Evolutionary conservation across 1,284 basidiomycete genomes (phyloP).

Genomic region (Rugosomyces carneus): DNA sequence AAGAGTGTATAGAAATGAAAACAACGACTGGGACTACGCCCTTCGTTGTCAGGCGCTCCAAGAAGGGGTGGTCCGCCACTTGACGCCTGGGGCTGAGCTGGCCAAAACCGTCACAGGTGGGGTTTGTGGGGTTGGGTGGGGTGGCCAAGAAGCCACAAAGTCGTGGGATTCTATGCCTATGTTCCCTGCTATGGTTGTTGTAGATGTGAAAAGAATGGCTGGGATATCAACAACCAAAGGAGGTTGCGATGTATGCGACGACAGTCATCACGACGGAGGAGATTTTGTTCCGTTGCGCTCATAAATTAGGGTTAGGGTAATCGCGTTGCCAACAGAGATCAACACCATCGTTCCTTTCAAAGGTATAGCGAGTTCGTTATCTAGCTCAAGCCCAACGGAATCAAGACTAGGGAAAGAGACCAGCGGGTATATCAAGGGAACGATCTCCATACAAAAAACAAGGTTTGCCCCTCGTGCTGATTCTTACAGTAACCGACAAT

Average conservation of each 20-base stretch:
- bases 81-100: background rate
- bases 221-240: background rate
- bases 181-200: background rate
- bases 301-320: conserved; percentile 13
- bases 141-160: background rate
- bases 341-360: too few relatives aligned
- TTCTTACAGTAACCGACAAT: too few relatives aligned
- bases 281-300: background rate
- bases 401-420: too few relatives aligned
- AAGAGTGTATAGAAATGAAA: background rate
- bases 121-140: conserved; percentile 1
- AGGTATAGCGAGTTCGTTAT: too few relatives aligned
- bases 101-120: conserved; percentile 2
- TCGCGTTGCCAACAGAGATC: background rate
- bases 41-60: background rate
- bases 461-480: too few relatives aligned
- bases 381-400: too few relatives aligned
- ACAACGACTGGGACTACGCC: background rate
- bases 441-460: too few relatives aligned
- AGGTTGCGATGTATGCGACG: background rate
- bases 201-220: too few relatives aligned
- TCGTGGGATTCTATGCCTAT: background rate
- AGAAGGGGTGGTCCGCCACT: background rate
- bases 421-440: too few relatives aligned
- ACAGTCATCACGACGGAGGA: background rate